Base-by-base conservation (phyloP, 495 filamentous ascomycete species). In the Hypoxylon cercidicola region DNA sequence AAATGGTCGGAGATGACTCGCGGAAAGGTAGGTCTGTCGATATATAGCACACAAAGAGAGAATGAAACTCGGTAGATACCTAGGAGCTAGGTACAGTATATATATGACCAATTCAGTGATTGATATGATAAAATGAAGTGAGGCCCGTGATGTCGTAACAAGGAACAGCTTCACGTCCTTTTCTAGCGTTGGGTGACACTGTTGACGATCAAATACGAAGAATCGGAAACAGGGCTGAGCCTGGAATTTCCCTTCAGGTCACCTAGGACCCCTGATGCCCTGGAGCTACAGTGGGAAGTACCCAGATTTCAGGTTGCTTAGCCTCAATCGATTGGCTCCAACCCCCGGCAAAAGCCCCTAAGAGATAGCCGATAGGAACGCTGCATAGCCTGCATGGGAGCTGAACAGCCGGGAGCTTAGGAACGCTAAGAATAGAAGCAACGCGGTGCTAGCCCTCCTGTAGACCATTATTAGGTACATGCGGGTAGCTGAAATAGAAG, bases 321-420 rank as follows among this genome's bases (percentile, higher is more conserved):
- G 53, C 51, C 58, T 67, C 19, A 67, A 67, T 67, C 58, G 57
- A 67, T 67, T 67, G 64, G 64, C 20, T 32, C 56, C 10, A 32
- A 12, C 39, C 30, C 62, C 49, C 35, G 3, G 34, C 12, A 47
- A 47, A 43, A 28, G 43, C 54, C 55, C 49, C 43, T 28, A 28
- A 53, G 30, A 16, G 62, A 57, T 60, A 34, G 34, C 41, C 48
- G 62, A 39, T 18, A 43, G 47, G 57, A 47, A 20, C 41, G 13
- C 44, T 59, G 64, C 54, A 59, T 59, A 62, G 58, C 64, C 58
- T 59, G 49, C 59, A 62, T 68, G n/a, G 40, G 54, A 68, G 64
- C 55, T 63, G 64, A 63, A 67, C 53, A 62, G 49, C 59, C 55
- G 58, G 64, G 37, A 68, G 54, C 54, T 55, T 62, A 53, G 50